Conservation (phyloP, 345 rosid species). For the Citrus maxima region DNA sequence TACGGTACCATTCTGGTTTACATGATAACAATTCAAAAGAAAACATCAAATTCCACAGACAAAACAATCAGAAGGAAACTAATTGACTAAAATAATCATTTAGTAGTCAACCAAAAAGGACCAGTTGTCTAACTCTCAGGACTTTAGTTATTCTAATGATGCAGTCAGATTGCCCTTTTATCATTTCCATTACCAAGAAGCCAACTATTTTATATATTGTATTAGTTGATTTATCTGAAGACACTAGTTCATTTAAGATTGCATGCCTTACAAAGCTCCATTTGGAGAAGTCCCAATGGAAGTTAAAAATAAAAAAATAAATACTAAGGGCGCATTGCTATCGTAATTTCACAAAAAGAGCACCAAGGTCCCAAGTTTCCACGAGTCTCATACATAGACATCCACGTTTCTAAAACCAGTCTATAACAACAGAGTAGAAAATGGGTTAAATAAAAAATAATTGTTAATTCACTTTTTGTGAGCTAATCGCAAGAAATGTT, state of each 20-base stretch:
- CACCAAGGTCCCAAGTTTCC: neutral
- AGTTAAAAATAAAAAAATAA: neutral
- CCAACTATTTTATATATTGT: neutral
- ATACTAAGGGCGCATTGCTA: neutral
- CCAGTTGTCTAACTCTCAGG: no score
- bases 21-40: no score
- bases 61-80: no score
- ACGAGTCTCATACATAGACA: neutral
- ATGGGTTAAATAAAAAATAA: neutral
- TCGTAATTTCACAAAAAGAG: neutral
- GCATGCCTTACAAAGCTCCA: neutral
- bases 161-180: no score
- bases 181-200: neutral
- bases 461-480: neutral
- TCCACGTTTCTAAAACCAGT: neutral
- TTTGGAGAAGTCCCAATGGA: neutral
- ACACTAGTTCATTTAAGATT: neutral
- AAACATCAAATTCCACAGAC: no score
- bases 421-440: neutral
- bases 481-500: neutral
- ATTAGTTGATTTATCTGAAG: neutral
- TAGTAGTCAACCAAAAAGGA: no score
- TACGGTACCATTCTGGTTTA: conserved; percentile 66
- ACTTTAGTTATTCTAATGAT: no score
- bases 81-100: no score